Conservation (phyloP, 2,329 filamentous ascomycete genomes). For the Xylariaceae sp. region DNA sequence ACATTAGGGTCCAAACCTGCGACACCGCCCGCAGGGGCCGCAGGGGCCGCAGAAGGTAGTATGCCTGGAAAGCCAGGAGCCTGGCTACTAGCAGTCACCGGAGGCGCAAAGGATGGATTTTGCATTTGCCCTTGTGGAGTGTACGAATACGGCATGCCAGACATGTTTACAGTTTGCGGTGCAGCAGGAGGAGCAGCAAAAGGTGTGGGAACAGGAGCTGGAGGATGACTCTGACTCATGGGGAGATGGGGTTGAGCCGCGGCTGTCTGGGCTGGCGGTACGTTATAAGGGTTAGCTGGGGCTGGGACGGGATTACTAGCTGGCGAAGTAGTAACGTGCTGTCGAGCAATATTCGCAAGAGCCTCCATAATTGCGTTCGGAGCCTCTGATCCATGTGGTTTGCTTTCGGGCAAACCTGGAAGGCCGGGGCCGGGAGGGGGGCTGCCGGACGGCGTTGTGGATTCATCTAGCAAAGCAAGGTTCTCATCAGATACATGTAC, state of each 20-base stretch:
- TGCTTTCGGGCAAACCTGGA: conserved; percentile 26
- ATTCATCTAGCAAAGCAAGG: conserved; percentile 48
- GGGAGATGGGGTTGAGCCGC: conserved; percentile 18
- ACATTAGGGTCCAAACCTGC: conserved; percentile 48
- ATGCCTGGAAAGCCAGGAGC: conserved; percentile 30
- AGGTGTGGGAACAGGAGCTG: conserved; percentile 30
- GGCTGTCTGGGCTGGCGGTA: conserved; percentile 19
- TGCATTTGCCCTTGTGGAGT: conserved; percentile 38
- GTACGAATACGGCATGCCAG: conserved; percentile 41
- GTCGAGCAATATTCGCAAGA: conserved; percentile 74
- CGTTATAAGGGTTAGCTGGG: conserved; percentile 21
- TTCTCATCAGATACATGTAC: conserved; percentile 34
- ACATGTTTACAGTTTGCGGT: conserved; percentile 57
- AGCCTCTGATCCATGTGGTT: conserved; percentile 35
- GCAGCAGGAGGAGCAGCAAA: conserved; percentile 33
- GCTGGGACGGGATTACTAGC: conserved; percentile 38
- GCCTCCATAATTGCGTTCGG: conserved; percentile 68
- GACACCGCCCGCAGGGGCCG: conserved; percentile 29
- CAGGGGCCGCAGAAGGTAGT: conserved; percentile 31
- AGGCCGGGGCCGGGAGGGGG: conserved; percentile 45
- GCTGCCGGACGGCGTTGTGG: conserved; percentile 68
- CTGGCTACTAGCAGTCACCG: conserved; percentile 33
- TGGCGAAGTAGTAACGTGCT: conserved; percentile 54
- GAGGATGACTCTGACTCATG: conserved; percentile 24
- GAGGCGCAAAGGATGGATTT: conserved; percentile 25